Evolutionary conservation across 208 protist species (phyloP).

Genomic region (Trypanosoma boissoni): DNA sequence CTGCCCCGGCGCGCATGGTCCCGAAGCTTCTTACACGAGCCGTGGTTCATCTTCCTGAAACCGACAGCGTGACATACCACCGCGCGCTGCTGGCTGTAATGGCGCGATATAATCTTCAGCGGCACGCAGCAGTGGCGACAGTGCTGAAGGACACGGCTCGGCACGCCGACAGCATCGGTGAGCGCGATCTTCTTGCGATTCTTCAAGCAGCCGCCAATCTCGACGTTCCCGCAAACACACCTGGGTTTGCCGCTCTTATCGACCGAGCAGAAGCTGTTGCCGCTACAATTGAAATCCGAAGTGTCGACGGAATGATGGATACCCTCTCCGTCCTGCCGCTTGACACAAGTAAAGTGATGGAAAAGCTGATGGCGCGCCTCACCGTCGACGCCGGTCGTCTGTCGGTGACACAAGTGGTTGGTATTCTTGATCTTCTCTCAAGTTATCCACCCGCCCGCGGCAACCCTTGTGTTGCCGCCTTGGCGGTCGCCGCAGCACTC

Average conservation of each 20-base stretch:
- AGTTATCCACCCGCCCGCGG: conserved; percentile 74
- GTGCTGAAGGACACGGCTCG: conserved; percentile 40
- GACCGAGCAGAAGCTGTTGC: conserved; percentile 26
- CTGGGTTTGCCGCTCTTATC: conserved; percentile 17
- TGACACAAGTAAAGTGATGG: conserved; percentile 53
- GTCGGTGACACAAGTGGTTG: conserved; percentile 46
- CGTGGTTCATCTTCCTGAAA: conserved; percentile 30
- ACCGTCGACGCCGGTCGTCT: conserved; percentile 56
- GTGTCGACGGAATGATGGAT: conserved; percentile 58
- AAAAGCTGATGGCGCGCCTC: conserved; percentile 54
- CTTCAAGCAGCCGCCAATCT: conserved; percentile 47
- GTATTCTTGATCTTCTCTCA: conserved; percentile 65
- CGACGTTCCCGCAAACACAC: conserved; percentile 18
- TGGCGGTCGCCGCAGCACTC: conserved; percentile 61
- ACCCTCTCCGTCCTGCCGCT: conserved; percentile 63
- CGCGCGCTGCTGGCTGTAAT: conserved; percentile 56
- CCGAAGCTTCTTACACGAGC: conserved; percentile 40
- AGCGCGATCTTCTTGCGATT: conserved; percentile 53
- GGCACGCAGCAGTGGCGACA: conserved; percentile 27
- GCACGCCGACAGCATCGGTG: conserved; percentile 21
- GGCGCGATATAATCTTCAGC: conserved; percentile 51
- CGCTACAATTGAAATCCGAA: conserved; percentile 41
- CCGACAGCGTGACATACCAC: conserved; percentile 42
- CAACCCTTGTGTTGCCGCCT: conserved; percentile 57
- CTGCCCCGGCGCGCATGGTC: conserved; percentile 48